Evolutionary conservation across 2,329 filamentous ascomycete species (phyloP).

Genomic region (Talaromyces sp.): DNA sequence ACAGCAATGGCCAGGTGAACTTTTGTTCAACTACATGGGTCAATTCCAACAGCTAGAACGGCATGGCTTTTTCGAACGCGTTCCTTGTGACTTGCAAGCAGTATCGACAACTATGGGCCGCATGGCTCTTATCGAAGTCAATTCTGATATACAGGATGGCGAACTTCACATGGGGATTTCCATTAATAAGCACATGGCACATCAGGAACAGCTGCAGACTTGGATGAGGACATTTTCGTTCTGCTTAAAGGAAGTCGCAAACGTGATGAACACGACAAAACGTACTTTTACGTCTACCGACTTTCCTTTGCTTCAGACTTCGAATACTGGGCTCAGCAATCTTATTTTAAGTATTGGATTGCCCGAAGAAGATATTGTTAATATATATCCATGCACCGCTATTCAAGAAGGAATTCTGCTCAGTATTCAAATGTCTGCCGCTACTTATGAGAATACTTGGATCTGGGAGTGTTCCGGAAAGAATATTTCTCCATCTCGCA

Average conservation of each 20-base stretch:
- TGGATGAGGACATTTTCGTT: background rate
- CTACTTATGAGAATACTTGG: background rate
- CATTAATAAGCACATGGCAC: background rate
- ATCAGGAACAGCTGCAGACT: background rate
- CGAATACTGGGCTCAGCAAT: background rate
- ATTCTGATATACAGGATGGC: background rate
- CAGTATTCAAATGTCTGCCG: background rate
- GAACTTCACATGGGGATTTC: background rate
- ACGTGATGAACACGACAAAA: background rate
- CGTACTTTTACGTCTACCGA: background rate
- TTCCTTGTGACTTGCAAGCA: background rate
- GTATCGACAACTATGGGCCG: background rate
- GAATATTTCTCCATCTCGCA: background rate
- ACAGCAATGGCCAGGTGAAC: background rate
- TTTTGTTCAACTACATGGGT: slow-evolving; percentile 4
- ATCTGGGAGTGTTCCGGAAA: background rate
- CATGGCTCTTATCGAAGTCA: background rate
- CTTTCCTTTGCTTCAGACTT: background rate
- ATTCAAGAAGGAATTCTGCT: slow-evolving; percentile 34
- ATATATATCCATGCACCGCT: slow-evolving; percentile 38
- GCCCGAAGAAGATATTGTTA: background rate
- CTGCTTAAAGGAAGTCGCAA: background rate
- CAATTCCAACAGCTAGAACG: slow-evolving; percentile 24
- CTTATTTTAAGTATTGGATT: background rate
- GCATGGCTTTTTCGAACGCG: slow-evolving; percentile 19